phyloP scores from a whole-genome alignment of 148 eudicot genomes.

The Silene uniflora region DNA sequence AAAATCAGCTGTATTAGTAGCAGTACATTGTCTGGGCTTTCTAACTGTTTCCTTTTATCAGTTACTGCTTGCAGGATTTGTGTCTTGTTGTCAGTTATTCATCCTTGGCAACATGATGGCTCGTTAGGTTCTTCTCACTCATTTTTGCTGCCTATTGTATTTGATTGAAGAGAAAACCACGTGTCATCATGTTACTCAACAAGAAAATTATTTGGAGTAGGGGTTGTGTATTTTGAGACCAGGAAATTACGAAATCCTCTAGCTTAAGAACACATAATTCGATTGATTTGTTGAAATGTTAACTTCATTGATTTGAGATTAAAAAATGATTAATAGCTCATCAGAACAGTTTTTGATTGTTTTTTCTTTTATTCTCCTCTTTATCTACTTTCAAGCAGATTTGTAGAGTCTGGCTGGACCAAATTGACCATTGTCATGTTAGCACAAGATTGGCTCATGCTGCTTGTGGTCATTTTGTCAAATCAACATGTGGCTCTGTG shows the following conservation, averaged over 20 bases:
- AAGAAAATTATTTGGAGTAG: background rate
- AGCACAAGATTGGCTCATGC: conserved; percentile 62
- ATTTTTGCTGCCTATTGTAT: background rate
- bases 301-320: background rate
- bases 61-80: background rate
- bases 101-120: background rate
- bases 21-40: background rate
- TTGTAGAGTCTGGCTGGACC: conserved; percentile 80
- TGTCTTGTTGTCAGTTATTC: background rate
- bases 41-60: background rate
- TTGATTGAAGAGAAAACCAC: background rate
- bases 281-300: background rate
- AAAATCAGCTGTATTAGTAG: background rate
- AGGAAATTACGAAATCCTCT: background rate
- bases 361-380: background rate
- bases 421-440: conserved; percentile 69
- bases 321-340: background rate
- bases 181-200: background rate
- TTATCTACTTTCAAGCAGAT: conserved; percentile 40
- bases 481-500: conserved; percentile 34
- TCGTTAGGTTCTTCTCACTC: background rate
- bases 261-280: background rate
- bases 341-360: background rate
- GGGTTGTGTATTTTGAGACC: background rate
- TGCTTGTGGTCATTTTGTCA: conserved; percentile 70